These are phyloP conservation scores for Hypoxylon sp. DNA, from an alignment of 2,329 filamentous ascomycete species.

Conservation along the genomic window DNA sequence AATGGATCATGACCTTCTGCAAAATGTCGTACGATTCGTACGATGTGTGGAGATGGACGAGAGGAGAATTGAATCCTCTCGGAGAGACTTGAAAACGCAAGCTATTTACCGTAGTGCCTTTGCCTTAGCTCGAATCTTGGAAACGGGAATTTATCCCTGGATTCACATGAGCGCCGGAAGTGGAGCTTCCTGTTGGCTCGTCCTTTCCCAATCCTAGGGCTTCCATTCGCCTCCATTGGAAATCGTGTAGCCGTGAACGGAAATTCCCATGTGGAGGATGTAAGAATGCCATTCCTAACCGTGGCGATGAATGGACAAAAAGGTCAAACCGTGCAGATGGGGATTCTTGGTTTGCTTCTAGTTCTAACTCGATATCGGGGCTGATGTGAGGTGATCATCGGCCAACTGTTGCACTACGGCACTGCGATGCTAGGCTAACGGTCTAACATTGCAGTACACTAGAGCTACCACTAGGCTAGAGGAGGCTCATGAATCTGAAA, in stretches of 20 bases:
- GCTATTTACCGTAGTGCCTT: constrained; percentile 38
- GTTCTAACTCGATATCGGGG: constrained; percentile 28
- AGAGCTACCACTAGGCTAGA: constrained; percentile 8
- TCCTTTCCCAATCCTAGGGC: constrained; percentile 4
- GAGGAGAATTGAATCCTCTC: constrained; percentile 34
- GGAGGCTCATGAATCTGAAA: constrained; percentile 8
- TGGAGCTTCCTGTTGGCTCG: constrained; percentile 29
- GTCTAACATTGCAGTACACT: constrained; percentile 19
- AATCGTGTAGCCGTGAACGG: constrained; percentile 25
- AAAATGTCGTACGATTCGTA: constrained; percentile 43
- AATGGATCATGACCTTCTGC: constrained; percentile 36
- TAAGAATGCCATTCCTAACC: constrained; percentile 36
- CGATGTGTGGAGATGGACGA: constrained; percentile 40
- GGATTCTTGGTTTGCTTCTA: constrained; percentile 24
- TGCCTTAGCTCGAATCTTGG: constrained; percentile 36
- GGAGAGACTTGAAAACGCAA: constrained; percentile 37
- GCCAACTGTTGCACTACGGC: constrained; percentile 25
- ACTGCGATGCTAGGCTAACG: constrained; percentile 19
- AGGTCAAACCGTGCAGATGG: constrained; percentile 27
- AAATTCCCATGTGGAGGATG: constrained; percentile 29
- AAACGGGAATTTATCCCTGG: constrained; percentile 34
- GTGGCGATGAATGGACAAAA: constrained; percentile 27
- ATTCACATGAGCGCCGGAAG: constrained; percentile 42
- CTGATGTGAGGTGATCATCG: constrained; percentile 25
- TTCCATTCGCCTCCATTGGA: constrained; percentile 27